Evolutionary conservation across 83 land plant genomes (phyloP), one percentile per base, ranked within the genome.

Genomic region (Diphasiastrum complanatum): DNA sequence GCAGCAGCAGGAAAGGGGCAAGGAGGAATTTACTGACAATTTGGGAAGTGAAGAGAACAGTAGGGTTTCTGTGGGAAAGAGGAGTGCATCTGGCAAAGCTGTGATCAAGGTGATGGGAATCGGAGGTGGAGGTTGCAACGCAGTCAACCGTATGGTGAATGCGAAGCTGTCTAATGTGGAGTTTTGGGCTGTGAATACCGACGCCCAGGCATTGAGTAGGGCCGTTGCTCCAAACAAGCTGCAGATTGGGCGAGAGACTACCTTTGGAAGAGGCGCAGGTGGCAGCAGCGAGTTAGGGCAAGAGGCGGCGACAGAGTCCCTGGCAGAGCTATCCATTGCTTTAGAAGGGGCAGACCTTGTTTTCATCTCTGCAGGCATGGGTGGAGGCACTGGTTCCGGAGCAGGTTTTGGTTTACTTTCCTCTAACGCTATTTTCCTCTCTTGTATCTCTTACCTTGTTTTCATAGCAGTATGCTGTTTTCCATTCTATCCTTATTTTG

Each of bases 321-420:
- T 70, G 51, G 73, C 69, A 20, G 73, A 70, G 61, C 69, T 70
- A 19, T 70, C 73, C 5, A 70, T 70, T 69, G 73, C 73, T 30
- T 40, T 70, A 5, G 73, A 70, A 43, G 73, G 73, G 4, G 69
- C 69, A 8, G 73, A 70, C 64, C 48, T 70, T 32, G 66, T 70
- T 27, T 70, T 70, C 19, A 53, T 70, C 11, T 69, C 73, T 46
- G 70, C 70, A 23, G 73, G 73, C 10, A 70, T 70, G 73, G 73
- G 73, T 10, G 73, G 73, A 3, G 73, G 73, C 11, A 70, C 73
- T 33, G 73, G 73, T 11, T 70, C 73, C 14, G 73, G 73, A 1
- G 73, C 73, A 70, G 70, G 73, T 70, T 18, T 18, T 28, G 3
- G 29, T 54, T 4, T 54, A 54, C 5, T 25, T 30, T 28, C 29